Evolutionary conservation across 2,329 filamentous ascomycete genomes (phyloP), one percentile per base, ranked within the genome.

Genomic region (Fusarium poae): DNA sequence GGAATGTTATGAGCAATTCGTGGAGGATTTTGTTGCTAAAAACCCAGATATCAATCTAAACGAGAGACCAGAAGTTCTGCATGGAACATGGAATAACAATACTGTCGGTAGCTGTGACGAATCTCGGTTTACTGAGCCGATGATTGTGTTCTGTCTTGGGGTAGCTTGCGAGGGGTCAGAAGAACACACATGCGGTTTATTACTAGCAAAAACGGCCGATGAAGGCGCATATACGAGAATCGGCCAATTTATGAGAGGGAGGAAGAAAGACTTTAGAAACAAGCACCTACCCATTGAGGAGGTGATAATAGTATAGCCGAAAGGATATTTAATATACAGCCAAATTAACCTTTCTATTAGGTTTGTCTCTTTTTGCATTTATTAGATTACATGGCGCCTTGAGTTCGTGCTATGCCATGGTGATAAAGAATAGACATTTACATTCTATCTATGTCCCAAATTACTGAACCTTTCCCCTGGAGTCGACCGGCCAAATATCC

Each of bases 401-500:
- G 25, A 25, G 7, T 25, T 25, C 5, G 7, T 25, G 25, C 7
- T 25, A 25, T 25, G 25, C 25, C 25, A 25, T 25, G 4, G 25
- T 25, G 25, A 27, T 27, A 9, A 27, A 8, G 9, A 27, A 8
- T 9, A 27, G 6, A 27, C 6, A 27, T 18, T 34, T 16, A 7
- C 13, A 5, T 37, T 37, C 5, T 20, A 8, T 4, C 35, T 20
- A 10, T 20, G 6, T 5, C 11, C 18, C 20, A 11, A 7, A 37
- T 56, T 42, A 70, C 40, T 72, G 69, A 1, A 72, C 69, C 16
- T 70, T 72, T 2, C 69, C 69, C 25, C 69, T 48, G 0, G 66
- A 67, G 7, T 72, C 69, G 3, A 72, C 69, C 0, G 54, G 35
- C 69, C 69, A 72, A 0, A 72, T 70, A 21, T 72, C 69, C 29